Evolutionary conservation across 1,284 basidiomycete genomes (phyloP).

Genomic region (Hypsizygus ulmarius): DNA sequence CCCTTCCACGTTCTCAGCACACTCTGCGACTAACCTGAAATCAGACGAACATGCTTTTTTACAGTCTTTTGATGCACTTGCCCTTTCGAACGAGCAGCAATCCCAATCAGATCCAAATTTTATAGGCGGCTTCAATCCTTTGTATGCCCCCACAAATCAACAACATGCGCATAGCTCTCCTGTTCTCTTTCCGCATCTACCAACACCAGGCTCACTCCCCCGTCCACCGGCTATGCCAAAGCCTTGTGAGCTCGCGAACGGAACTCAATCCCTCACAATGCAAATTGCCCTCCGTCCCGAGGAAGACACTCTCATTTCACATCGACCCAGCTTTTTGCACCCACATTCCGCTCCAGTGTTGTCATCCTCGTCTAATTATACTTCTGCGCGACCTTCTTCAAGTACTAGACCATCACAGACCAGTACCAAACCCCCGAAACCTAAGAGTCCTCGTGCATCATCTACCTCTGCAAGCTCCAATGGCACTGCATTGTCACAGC

Average conservation of each 20-base stretch:
- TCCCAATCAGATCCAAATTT: conserved; percentile 24
- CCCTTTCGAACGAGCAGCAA: conserved; percentile 17
- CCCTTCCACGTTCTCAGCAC: no score
- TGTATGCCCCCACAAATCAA: conserved; percentile 4
- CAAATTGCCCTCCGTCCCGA: conserved; percentile 47
- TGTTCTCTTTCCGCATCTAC: conserved; percentile 13
- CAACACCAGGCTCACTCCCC: conserved; percentile 25
- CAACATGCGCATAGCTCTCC: not conserved
- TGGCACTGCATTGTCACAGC: conserved; percentile 39
- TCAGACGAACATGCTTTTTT: conserved; percentile 30
- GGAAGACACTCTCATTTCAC: conserved; percentile 10
- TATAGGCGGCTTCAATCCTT: conserved; percentile 40
- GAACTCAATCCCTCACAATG: conserved; percentile 55
- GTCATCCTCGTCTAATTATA: conserved; percentile 6
- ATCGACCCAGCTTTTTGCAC: not conserved
- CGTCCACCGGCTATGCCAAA: conserved; percentile 39
- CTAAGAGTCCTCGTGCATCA: conserved; percentile 10
- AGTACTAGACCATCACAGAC: conserved; percentile 14
- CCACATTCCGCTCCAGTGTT: conserved; percentile 17
- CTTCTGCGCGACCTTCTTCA: conserved; percentile 12
- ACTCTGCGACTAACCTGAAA: no score
- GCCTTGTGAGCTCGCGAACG: conserved; percentile 27
- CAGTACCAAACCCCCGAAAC: conserved; percentile 20
- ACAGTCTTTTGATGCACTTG: conserved; percentile 37
- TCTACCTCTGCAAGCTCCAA: conserved; percentile 16